Percentiles rank a stretch among this genome's conserved stretches.
Evolutionary conservation across 306 rosid genomes (phyloP).

Genomic region (Abrus precatorius): DNA sequence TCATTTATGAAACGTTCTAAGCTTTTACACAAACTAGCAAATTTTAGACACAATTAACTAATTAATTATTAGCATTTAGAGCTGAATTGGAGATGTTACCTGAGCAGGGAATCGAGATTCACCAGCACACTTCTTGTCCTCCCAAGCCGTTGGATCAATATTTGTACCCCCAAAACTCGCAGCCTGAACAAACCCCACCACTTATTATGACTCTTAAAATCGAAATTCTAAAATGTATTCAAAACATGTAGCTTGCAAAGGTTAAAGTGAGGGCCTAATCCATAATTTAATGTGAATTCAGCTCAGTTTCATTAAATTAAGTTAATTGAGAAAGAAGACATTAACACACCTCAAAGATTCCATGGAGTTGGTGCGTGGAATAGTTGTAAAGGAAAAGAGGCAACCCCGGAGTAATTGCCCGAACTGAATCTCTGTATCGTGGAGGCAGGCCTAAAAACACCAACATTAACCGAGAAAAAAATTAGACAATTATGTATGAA

Average conservation of each 20-base stretch:
- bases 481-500: not conserved
- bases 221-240: not conserved
- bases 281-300: not conserved
- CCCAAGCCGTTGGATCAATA: slow-evolving; percentile 97
- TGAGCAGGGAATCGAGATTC: slow-evolving; percentile 99
- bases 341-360: slow-evolving; percentile 84
- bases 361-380: slow-evolving; percentile 99
- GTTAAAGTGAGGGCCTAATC: not conserved
- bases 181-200: slow-evolving; percentile 66
- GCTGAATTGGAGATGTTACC: slow-evolving; percentile 55
- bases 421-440: slow-evolving; percentile 90
- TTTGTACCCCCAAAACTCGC: slow-evolving; percentile 96
- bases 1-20: slow-evolving; percentile 22
- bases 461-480: not conserved
- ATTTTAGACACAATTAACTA: not conserved
- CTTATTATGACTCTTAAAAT: slow-evolving; percentile 1
- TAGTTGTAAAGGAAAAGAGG: slow-evolving; percentile 98
- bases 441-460: slow-evolving; percentile 86
- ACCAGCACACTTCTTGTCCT: slow-evolving; percentile 92
- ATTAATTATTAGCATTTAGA: not conserved
- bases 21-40: not conserved
- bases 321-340: not conserved
- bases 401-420: slow-evolving; percentile 96
- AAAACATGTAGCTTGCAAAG: slow-evolving; percentile 6
- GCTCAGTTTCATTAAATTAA: not conserved